phyloP scores from a whole-genome alignment of 768 basidiomycete genomes.

The Sporobolomyces phaffii region DNA sequence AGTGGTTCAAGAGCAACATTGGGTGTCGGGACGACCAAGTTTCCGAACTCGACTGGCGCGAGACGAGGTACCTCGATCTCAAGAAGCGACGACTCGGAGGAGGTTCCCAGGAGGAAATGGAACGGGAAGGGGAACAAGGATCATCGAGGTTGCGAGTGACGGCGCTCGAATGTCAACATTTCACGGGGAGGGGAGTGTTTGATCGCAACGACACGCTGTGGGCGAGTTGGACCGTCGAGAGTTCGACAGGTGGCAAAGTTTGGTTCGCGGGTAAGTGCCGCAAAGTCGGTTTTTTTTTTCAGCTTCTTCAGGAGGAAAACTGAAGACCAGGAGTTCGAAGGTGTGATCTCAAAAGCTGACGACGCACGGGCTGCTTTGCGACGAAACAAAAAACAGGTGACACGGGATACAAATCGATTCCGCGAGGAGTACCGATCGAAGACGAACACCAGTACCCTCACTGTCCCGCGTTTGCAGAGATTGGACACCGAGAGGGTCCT shows the following conservation, averaged over 20 bases:
- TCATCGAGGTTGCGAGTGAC: slow-evolving; percentile 51
- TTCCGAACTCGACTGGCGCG: slow-evolving; percentile 58
- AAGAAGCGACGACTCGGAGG: not conserved
- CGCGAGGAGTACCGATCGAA: slow-evolving; percentile 36
- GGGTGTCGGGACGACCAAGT: slow-evolving; percentile 50
- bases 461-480: slow-evolving; percentile 68
- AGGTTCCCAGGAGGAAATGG: not conserved
- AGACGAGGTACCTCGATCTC: slow-evolving; percentile 6
- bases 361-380: too few species aligned
- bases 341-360: not conserved
- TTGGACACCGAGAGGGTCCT: slow-evolving; percentile 59
- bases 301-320: too few species aligned
- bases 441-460: slow-evolving; percentile 48
- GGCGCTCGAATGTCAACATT: slow-evolving; percentile 63
- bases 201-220: slow-evolving; percentile 61
- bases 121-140: slow-evolving; percentile 17
- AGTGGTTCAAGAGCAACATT: slow-evolving; percentile 48
- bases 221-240: slow-evolving; percentile 61
- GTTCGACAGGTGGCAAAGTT: slow-evolving; percentile 12
- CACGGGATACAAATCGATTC: slow-evolving; percentile 44
- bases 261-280: slow-evolving; percentile 32
- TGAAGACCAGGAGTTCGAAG: too few species aligned
- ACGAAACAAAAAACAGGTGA: too few species aligned
- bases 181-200: slow-evolving; percentile 49
- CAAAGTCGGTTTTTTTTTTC: not conserved